These are phyloP conservation scores for Porphyrellus cyaneotinctus DNA, from an alignment of 768 basidiomycete genomes.

Conservation along the genomic window DNA sequence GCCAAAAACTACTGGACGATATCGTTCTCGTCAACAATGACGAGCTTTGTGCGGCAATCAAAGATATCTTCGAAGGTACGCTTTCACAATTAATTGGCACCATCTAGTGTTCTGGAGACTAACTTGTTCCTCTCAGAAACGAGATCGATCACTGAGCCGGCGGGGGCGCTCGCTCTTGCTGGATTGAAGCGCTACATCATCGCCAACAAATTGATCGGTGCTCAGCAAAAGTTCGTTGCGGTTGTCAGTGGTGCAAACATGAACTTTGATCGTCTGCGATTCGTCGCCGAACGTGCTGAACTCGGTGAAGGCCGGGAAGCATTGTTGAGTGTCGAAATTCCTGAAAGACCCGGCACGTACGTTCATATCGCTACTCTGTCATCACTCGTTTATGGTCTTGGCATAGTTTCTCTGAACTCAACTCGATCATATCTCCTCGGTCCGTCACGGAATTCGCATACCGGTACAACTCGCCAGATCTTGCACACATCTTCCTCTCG, in stretches of 20 bases:
- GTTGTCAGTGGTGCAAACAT: constrained; percentile 97
- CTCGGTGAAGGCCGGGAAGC: constrained; percentile 95
- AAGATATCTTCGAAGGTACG: constrained; percentile 96
- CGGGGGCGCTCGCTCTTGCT: constrained; percentile 89
- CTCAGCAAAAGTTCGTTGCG: constrained; percentile 84
- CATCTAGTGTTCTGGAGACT: background rate
- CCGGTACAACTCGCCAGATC: constrained; percentile 69
- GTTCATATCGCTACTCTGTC: constrained; percentile 14
- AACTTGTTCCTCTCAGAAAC: constrained; percentile 51
- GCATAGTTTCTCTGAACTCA: constrained; percentile 78
- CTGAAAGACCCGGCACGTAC: constrained; percentile 88
- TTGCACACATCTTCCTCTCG: constrained; percentile 86
- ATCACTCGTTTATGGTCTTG: background rate
- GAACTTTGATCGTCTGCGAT: constrained; percentile 95
- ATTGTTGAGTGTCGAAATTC: constrained; percentile 89
- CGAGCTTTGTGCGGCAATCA: constrained; percentile 97
- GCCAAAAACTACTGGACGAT: constrained; percentile 76
- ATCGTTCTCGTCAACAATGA: constrained; percentile 88
- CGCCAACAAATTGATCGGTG: constrained; percentile 75
- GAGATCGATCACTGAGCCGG: constrained; percentile 92
- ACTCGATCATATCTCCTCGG: constrained; percentile 85
- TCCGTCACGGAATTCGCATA: constrained; percentile 96
- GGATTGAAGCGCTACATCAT: constrained; percentile 86
- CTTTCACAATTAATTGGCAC: background rate
- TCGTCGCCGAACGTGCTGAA: constrained; percentile 98